Conservation (phyloP, 345 rosid species). For the Linum usitatissimum region DNA sequence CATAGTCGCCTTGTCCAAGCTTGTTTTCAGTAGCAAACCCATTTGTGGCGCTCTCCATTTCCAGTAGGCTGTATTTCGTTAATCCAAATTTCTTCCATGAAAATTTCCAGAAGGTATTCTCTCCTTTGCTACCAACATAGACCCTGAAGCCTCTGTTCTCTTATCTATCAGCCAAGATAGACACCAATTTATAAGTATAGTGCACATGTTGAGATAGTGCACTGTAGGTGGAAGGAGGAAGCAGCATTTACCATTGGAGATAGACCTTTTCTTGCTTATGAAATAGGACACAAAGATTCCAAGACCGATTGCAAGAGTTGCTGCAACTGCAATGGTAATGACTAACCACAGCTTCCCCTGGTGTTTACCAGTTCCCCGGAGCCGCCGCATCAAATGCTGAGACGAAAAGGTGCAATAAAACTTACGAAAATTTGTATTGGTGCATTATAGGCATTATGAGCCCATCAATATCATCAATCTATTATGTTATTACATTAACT, state of each 20-base stretch:
- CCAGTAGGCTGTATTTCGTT: not conserved
- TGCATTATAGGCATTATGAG: too few species aligned
- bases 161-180: not conserved
- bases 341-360: not conserved
- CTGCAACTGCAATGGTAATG: not conserved
- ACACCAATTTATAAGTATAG: not conserved
- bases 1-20: slow-evolving; percentile 4
- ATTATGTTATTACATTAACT: not conserved
- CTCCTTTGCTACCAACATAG: not conserved
- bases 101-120: not conserved
- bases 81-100: not conserved
- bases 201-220: not conserved
- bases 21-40: not conserved
- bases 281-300: not conserved
- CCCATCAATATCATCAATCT: too few species aligned
- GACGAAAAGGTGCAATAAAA: too few species aligned
- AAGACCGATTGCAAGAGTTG: not conserved
- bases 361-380: not conserved
- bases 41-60: slow-evolving; percentile 1
- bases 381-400: not conserved
- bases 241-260: not conserved
- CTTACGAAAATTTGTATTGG: too few species aligned
- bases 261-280: not conserved
- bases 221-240: too few species aligned
- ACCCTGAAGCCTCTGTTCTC: not conserved